Conservation (phyloP, 2,329 filamentous ascomycete genomes). For the Truncatella angustata region DNA sequence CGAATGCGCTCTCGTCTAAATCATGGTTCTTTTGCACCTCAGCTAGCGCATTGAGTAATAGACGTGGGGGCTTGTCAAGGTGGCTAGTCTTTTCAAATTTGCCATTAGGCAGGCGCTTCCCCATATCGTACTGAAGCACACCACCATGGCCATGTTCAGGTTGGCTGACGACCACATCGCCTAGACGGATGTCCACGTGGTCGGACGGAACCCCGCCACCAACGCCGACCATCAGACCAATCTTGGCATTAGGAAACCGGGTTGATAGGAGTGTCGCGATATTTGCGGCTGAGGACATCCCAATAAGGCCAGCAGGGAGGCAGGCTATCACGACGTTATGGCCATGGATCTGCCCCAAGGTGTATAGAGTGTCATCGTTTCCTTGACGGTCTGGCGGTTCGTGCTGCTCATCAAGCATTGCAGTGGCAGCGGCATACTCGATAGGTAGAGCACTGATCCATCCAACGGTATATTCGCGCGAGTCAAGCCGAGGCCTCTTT, state of each 20-base stretch:
- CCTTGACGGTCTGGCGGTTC: conserved; percentile 9
- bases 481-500: too few relatives aligned
- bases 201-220: conserved; percentile 19
- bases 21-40: too few relatives aligned
- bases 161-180: conserved; percentile 22
- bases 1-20: too few relatives aligned
- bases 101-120: conserved; percentile 17
- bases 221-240: conserved; percentile 18
- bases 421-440: conserved; percentile 19
- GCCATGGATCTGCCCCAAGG: conserved; percentile 16
- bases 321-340: conserved; percentile 22
- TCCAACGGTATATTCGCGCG: too few relatives aligned
- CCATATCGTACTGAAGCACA: conserved; percentile 22
- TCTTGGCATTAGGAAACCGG: conserved; percentile 15
- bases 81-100: conserved; percentile 11
- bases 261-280: conserved; percentile 14
- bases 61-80: too few relatives aligned
- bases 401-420: conserved; percentile 17
- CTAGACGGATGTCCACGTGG: conserved; percentile 18
- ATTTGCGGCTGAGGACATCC: conserved; percentile 14
- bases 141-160: too few relatives aligned
- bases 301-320: conserved; percentile 19
- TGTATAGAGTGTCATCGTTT: conserved; percentile 20
- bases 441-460: conserved; percentile 23
- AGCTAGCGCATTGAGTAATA: too few relatives aligned